Percentiles rank a stretch among this genome's conserved stretches.
Conservation (phyloP, 2,329 filamentous ascomycete species). For the Diplodia seriata region DNA sequence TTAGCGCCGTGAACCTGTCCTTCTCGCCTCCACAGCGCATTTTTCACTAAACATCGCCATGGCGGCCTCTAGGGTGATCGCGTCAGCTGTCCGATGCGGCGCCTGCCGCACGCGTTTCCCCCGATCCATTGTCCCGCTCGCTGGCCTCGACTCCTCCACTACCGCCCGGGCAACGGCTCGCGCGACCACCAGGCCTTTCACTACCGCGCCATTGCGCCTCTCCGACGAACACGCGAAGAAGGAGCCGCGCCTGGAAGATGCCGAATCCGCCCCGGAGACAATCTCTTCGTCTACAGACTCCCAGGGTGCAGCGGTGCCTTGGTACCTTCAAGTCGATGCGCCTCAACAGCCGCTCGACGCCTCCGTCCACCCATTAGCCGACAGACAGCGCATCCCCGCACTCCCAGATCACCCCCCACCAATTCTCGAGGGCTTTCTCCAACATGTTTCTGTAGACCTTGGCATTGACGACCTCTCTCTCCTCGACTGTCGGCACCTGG, state of each 20-base stretch:
- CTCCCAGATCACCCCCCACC: constrained; percentile 73
- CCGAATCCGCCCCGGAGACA: not conserved
- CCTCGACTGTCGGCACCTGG: constrained; percentile 81
- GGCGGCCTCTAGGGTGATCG: constrained; percentile 38
- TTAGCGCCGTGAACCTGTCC: not conserved
- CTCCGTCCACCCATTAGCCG: constrained; percentile 50
- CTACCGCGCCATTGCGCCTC: constrained; percentile 16
- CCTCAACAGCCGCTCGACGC: constrained; percentile 39
- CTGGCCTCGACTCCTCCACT: constrained; percentile 20
- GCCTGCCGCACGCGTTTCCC: constrained; percentile 35
- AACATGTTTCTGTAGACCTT: constrained; percentile 82
- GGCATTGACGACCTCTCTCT: constrained; percentile 83
- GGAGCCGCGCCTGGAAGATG: not conserved
- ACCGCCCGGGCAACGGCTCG: not conserved
- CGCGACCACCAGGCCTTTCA: constrained; percentile 24
- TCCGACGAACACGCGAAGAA: constrained; percentile 6
- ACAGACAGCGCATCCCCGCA: constrained; percentile 65
- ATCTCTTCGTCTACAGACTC: not conserved
- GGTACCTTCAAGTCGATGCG: constrained; percentile 82
- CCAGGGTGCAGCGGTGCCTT: constrained; percentile 60
- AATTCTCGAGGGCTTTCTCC: constrained; percentile 73
- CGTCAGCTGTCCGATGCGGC: constrained; percentile 40
- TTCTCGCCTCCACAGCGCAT: constrained; percentile 3
- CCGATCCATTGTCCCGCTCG: constrained; percentile 14
- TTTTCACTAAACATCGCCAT: constrained; percentile 34